Conservation (phyloP, 1,284 basidiomycete genomes). For the Gastroboletus turbinatus region DNA sequence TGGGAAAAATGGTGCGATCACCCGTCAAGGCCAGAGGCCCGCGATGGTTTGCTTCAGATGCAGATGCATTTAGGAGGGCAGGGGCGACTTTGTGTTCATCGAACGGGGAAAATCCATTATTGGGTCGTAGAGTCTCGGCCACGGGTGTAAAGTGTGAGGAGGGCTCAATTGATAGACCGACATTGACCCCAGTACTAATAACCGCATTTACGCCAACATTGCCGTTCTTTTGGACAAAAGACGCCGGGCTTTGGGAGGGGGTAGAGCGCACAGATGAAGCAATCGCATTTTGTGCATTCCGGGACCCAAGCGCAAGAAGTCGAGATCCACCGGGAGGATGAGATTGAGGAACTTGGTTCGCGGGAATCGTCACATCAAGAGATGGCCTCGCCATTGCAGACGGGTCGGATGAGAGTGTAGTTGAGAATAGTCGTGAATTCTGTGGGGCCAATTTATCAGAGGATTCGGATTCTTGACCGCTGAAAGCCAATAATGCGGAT, state of each 20-base stretch:
- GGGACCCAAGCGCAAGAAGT: slow-evolving; percentile 62
- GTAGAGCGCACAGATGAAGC: slow-evolving; percentile 18
- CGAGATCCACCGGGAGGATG: slow-evolving; percentile 71
- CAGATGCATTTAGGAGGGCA: slow-evolving; percentile 22
- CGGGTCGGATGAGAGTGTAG: slow-evolving; percentile 29
- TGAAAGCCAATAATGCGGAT: not conserved
- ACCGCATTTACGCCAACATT: slow-evolving; percentile 25
- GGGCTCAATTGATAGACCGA: slow-evolving; percentile 22
- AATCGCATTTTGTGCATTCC: slow-evolving; percentile 35
- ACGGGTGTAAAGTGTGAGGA: slow-evolving; percentile 19
- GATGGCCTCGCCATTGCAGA: slow-evolving; percentile 15
- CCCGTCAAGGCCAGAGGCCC: slow-evolving; percentile 20
- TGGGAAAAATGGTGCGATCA: slow-evolving; percentile 26
- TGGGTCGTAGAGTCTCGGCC: slow-evolving; percentile 28
- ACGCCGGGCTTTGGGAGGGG: slow-evolving; percentile 22
- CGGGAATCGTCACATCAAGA: slow-evolving; percentile 13
- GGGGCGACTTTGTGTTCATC: slow-evolving; percentile 44
- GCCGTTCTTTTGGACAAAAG: slow-evolving; percentile 27
- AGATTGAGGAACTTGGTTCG: slow-evolving; percentile 38
- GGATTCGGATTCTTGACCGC: slow-evolving; percentile 27
- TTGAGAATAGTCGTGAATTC: slow-evolving; percentile 39
- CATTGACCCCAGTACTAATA: slow-evolving; percentile 13
- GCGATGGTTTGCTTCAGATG: slow-evolving; percentile 39
- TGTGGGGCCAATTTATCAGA: slow-evolving; percentile 33
- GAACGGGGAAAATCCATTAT: slow-evolving; percentile 56